These are phyloP conservation scores for Selaginella tamariscina DNA, from an alignment of 75 land plant genomes.

Conservation along the genomic window DNA sequence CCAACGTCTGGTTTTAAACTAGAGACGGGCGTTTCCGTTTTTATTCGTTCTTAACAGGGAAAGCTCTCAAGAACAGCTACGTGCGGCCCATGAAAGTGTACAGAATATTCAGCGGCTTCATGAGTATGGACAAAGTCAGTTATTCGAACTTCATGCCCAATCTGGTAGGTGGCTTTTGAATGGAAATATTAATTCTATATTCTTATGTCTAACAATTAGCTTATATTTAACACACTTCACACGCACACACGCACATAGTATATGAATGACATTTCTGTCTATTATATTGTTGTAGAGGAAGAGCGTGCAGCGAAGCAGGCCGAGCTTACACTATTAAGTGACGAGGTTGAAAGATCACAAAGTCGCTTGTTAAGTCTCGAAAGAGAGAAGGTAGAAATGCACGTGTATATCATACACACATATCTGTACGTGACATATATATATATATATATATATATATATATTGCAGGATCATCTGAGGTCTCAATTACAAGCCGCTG, in stretches of 20 bases:
- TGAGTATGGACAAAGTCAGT: conserved; percentile 89
- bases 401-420: conserved; percentile 16
- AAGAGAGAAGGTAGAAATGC: conserved; percentile 67
- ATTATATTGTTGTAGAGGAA: conserved; percentile 48
- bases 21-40: too few species aligned
- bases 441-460: background rate
- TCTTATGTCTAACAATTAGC: too few species aligned
- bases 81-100: conserved; percentile 85
- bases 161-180: conserved; percentile 42
- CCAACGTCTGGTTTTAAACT: background rate
- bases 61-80: conserved; percentile 69
- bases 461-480: conserved; percentile 33
- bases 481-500: conserved; percentile 34
- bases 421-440: conserved; percentile 15
- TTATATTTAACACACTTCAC: too few species aligned
- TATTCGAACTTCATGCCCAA: conserved; percentile 90
- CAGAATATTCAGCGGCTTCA: conserved; percentile 82
- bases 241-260: too few species aligned
- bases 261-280: background rate
- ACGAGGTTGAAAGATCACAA: conserved; percentile 96
- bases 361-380: conserved; percentile 72
- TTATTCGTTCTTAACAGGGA: conserved; percentile 41
- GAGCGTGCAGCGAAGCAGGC: conserved; percentile 91
- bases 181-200: too few species aligned
- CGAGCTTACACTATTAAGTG: conserved; percentile 79